Evolutionary conservation across 2,329 filamentous ascomycete genomes (phyloP), one percentile per base, ranked within the genome.

Genomic region (Cercospora nicotianae): DNA sequence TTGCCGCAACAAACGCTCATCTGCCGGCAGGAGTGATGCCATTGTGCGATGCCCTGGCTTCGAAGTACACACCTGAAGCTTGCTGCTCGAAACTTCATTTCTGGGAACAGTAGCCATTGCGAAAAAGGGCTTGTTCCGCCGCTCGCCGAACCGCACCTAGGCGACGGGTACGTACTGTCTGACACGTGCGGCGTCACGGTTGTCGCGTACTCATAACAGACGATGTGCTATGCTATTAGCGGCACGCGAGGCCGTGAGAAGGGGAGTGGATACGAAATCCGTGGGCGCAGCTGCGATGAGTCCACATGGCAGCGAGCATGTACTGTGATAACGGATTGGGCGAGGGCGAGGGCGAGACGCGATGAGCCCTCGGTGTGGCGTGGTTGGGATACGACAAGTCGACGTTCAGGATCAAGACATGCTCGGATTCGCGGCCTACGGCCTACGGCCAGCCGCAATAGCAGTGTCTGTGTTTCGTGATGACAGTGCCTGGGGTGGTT

Each of bases 341-440:
- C 45, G 45, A 13, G 45, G 45, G 45, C 45, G 45, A 51, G 45
- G 45, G 45, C 45, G 45, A 51, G 45, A 51, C 45, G 45, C 45
- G 45, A 51, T 23, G 45, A 60, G 58, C 23, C 20, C 31, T 60
- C 58, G 58, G 58, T 51, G 45, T 51, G 45, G 45, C 58, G 30
- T 60, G 58, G 58, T 60, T 39, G 58, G 58, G 58, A 60, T 39
- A 60, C 33, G 58, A 60, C 58, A 60, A 60, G 58, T 36, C 31
- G 58, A 60, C 33, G 36, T 18, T 39, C 31, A 60, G 18, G 18
- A 60, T 26, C 31, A 39, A 26, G 23, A 60, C 58, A 57, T 57
- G 58, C 20, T 23, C 58, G 30, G 58, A 12, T 26, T 23, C 30
- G 58, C 58, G 58, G n/a, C 28, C n/a, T 18, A 30, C 55, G 55